phyloP scores from a whole-genome alignment of 1,284 basidiomycete genomes.

The Malassezia equina region DNA sequence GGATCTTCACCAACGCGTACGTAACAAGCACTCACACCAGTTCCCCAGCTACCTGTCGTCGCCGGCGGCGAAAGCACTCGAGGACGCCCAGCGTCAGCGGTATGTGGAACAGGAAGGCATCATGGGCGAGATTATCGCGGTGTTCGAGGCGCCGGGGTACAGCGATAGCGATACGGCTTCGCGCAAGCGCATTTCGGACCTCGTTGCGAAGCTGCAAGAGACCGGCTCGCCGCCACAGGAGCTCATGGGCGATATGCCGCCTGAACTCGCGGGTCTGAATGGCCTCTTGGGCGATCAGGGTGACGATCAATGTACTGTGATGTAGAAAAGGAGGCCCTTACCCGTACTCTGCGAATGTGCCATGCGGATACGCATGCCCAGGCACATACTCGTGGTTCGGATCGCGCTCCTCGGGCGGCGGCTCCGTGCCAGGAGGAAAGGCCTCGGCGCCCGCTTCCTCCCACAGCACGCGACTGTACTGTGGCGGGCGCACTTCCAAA shows the following conservation, averaged over 20 bases:
- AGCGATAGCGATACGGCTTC: slow-evolving; percentile 56
- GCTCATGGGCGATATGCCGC: slow-evolving; percentile 81
- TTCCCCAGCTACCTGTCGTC: slow-evolving; percentile 68
- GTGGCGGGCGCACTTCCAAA: slow-evolving; percentile 20
- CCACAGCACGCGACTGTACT: slow-evolving; percentile 12
- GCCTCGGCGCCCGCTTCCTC: neutral
- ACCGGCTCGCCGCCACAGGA: slow-evolving; percentile 77
- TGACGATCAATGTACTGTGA: slow-evolving; percentile 35
- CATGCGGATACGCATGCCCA: slow-evolving; percentile 2
- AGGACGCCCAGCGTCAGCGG: slow-evolving; percentile 58
- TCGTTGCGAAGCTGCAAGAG: slow-evolving; percentile 76
- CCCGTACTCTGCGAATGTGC: slow-evolving; percentile 3
- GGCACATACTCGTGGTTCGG: neutral
- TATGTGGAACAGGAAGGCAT: slow-evolving; percentile 62
- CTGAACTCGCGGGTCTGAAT: slow-evolving; percentile 50
- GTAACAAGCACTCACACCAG: slow-evolving; percentile 50
- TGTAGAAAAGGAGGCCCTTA: slow-evolving; percentile 22
- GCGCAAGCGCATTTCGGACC: slow-evolving; percentile 56
- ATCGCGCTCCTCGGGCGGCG: neutral
- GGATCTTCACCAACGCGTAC: slow-evolving; percentile 51
- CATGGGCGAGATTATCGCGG: slow-evolving; percentile 60
- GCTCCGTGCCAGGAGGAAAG: slow-evolving; percentile 3
- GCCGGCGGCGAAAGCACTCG: slow-evolving; percentile 50
- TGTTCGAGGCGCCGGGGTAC: slow-evolving; percentile 59
- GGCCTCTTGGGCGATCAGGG: slow-evolving; percentile 22